phyloP scores from a whole-genome alignment of 2,329 filamentous ascomycete species.

The Sclerotinia nivalis region DNA sequence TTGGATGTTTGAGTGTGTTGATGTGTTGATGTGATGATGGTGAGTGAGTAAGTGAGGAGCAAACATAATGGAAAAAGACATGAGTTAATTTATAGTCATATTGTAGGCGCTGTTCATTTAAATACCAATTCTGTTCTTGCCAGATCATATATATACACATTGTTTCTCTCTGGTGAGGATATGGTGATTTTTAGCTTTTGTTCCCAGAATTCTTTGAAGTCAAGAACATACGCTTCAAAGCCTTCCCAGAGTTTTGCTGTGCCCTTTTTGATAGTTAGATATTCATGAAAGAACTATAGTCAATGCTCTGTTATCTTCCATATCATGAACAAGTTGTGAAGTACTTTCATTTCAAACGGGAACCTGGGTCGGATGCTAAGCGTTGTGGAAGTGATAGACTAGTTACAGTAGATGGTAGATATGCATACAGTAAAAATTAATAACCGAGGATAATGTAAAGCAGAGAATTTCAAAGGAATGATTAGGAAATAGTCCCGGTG shows the following conservation, averaged over 20 bases:
- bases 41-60: neutral
- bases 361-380: neutral
- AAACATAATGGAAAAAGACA: neutral
- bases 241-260: neutral
- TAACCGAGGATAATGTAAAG: neutral
- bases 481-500: no score
- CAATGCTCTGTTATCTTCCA: neutral
- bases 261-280: neutral
- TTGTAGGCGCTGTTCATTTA: neutral
- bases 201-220: no score
- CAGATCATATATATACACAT: neutral
- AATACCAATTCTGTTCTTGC: neutral
- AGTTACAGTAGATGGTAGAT: neutral
- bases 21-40: neutral
- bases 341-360: neutral
- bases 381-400: no score
- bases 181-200: neutral
- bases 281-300: neutral
- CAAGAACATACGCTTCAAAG: neutral
- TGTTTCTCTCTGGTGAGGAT: neutral
- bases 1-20: neutral
- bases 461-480: neutral
- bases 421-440: neutral
- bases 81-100: neutral
- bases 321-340: neutral